Base-by-base conservation (phyloP, 441 rosid genomes). In the Euphorbia corollata region DNA sequence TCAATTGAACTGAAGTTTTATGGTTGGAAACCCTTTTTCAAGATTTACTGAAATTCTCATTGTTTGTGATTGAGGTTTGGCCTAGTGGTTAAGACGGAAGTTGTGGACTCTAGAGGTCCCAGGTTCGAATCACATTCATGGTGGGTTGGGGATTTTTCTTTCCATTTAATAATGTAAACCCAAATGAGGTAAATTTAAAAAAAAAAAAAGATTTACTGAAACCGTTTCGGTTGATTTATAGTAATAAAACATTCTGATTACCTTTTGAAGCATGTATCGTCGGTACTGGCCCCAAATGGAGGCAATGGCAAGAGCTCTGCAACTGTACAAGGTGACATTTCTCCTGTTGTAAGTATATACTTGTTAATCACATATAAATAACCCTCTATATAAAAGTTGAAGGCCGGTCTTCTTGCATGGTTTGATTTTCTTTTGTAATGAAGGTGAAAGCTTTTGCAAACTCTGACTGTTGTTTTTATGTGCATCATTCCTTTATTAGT, bases 341-440 rank as follows among this genome's bases (percentile, higher is more conserved):
- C 71, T 32, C 59, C 61, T 6, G 38, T 65, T 45, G 50, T 55
- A 69, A 69, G 67, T 63, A 58, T 32, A 47, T 65, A 61, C 61
- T 22, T 73, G 54, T 71, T 27, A 27, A 58, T 66, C 61, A 54
- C 61, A 13, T 27, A 32, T 59, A 51, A 51, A 23, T 59, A 34
- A 59, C 50, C 59, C 20, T 66, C 65, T 48, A 24, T 16, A 23
- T 0, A 3, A 23, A 10, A 56, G 11, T 12, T 12, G 34, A 59
- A 64, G 55, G 58, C 62, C 5, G 39, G 50, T 57, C 51, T 22
- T 27, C 16, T 36, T 36, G 18, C 16, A 13, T 47, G 38, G 11
- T 15, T 62, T 41, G 54, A 19, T 36, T 64, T 19, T 7, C 60
- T 47, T 4, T 45, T 70, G 9, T 54, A 64, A 63, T 69, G 66